Evolutionary conservation across 2,329 filamentous ascomycete species (phyloP).

Genomic region (Clathrospora elynae): DNA sequence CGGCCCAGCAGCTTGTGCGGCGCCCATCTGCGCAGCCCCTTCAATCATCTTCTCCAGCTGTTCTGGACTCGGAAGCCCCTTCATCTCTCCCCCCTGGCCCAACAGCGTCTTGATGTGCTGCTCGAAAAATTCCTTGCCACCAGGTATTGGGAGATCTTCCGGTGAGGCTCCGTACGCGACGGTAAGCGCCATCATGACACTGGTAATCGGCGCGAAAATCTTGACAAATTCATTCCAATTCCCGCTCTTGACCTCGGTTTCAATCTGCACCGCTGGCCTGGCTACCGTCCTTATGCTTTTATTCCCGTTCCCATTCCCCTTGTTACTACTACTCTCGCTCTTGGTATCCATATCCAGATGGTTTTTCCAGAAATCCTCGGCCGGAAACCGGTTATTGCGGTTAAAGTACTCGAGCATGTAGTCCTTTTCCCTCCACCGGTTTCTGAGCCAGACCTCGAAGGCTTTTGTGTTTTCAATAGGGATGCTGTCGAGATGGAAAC

Average conservation of each 20-base stretch:
- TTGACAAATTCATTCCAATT: constrained; percentile 59
- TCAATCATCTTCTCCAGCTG: constrained; percentile 48
- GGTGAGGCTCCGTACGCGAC: constrained; percentile 51
- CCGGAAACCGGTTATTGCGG: constrained; percentile 76
- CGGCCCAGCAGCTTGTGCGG: constrained; percentile 36
- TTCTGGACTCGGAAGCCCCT: constrained; percentile 42
- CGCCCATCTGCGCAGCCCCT: constrained; percentile 41
- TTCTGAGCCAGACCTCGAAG: constrained; percentile 84
- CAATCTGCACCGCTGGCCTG: constrained; percentile 51
- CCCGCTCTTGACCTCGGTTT: constrained; percentile 56
- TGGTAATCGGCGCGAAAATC: constrained; percentile 58
- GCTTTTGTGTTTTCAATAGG: constrained; percentile 73
- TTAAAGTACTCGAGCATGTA: constrained; percentile 80
- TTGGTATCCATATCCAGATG: constrained; percentile 46
- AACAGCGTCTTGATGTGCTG: constrained; percentile 43
- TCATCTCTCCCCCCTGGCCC: constrained; percentile 39
- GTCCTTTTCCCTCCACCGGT: constrained; percentile 93
- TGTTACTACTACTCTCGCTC: constrained; percentile 33
- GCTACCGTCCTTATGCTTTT: constrained; percentile 44
- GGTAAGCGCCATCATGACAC: constrained; percentile 56
- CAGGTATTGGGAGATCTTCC: constrained; percentile 41
- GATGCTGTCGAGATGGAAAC: constrained; percentile 79
- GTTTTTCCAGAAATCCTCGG: constrained; percentile 59
- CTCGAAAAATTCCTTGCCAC: constrained; percentile 44
- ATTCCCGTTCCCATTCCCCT: constrained; percentile 32